Conservation (phyloP, 805 yeast genomes). For the Kluyveromyces wickerhamii region DNA sequence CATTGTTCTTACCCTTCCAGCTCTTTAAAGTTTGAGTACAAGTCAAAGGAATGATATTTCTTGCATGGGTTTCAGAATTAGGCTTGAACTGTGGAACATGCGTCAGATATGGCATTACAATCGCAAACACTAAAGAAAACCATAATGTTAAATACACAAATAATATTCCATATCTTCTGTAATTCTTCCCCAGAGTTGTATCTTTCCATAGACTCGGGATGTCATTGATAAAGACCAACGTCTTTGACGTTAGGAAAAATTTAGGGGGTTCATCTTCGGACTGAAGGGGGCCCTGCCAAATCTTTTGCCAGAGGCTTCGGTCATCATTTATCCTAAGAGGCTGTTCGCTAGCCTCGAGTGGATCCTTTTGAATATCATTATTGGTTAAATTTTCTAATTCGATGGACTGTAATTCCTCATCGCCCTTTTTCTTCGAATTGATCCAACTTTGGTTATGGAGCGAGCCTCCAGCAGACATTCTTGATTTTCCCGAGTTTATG, state of each 20-base stretch:
- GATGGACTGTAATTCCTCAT: neutral
- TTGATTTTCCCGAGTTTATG: too few species aligned
- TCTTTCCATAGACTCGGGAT: slow-evolving; percentile 31
- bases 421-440: too few species aligned
- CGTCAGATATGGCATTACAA: slow-evolving; percentile 41
- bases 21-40: slow-evolving; percentile 30
- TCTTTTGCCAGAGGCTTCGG: slow-evolving; percentile 8
- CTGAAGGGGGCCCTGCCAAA: slow-evolving; percentile 51
- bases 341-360: too few species aligned
- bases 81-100: slow-evolving; percentile 31
- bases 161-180: slow-evolving; percentile 27
- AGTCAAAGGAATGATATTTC: slow-evolving; percentile 34
- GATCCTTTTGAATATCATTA: too few species aligned
- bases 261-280: slow-evolving; percentile 43
- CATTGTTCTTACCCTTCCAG: slow-evolving; percentile 71
- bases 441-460: too few species aligned
- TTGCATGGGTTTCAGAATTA: slow-evolving; percentile 15
- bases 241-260: slow-evolving; percentile 21
- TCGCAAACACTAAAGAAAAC: slow-evolving; percentile 33
- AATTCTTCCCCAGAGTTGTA: slow-evolving; percentile 24
- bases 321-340: neutral
- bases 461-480: too few species aligned
- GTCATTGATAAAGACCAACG: slow-evolving; percentile 31
- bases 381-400: neutral
- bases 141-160: slow-evolving; percentile 39